Evolutionary conservation across 169 alveolate genomes (phyloP), one percentile per base, ranked within the genome.

Genomic region (Plasmodium reichenowi): DNA sequence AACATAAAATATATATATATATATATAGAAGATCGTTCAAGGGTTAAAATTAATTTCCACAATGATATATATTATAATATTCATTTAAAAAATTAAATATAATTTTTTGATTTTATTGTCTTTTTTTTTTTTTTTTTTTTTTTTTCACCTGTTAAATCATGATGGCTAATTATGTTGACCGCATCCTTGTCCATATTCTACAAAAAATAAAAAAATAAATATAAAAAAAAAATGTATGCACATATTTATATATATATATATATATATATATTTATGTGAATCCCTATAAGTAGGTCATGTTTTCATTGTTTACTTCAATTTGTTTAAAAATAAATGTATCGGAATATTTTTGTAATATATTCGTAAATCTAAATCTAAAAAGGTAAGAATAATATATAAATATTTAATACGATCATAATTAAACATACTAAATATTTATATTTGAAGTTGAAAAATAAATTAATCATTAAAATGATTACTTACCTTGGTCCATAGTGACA

Each of bases 401-500:
- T n/a, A 15, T n/a, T 6, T 9, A n/a, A 17, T 7, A 60, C 12
- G 2, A 60, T 12, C 3, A 52, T 52, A 52, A 52, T 10, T 4
- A n/a, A 52, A 15, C 62, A 52, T n/a, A 15, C 62, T 52, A 15
- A 12, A 52, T 15, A 52, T 52, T 12, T 12, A 8, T 52, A 52
- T 12, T 52, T 60, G 12, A 20, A 17, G 26, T 26, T n/a, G 70
- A 3, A 17, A 17, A 9, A 17, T 15, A 20, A 15, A 9, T 17
- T n/a, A 20, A 26, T 17, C 70, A 60, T 17, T n/a, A 60, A n/a
- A 9, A 60, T 32, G 6, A 32, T 32, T 5, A 32, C 9, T 32
- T 75, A 96, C 97, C 98, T 93, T 60, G 71, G 64, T 52, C 99
- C 99, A 96, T 97, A 97, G 74, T 97, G 99, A 80, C 99, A 97